Evolutionary conservation across 306 rosid genomes (phyloP), one percentile per base, ranked within the genome.

Genomic region (Prunus dulcis): DNA sequence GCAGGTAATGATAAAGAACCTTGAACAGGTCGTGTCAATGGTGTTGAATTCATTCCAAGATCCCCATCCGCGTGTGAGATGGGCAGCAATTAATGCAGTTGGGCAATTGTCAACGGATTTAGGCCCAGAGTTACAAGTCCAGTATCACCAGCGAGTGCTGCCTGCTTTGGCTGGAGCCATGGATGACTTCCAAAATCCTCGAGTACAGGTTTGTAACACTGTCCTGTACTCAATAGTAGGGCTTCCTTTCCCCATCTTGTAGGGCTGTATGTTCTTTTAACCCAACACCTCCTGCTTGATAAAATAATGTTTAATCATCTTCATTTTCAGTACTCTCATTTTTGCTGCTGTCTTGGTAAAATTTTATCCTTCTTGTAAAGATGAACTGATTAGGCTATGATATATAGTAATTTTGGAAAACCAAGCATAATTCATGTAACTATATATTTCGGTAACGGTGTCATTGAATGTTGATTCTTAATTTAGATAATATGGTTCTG

Each of bases 41-140:
- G 67, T 90, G 62, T 76, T 90, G 79, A 90, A 63, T 73, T 84
- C 92, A 17, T 90, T 90, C 83, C 78, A 43, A 18, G 81, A 88
- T 83, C 80, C 78, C 6, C 90, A 90, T 19, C 88, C 90, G 8
- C 89, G 96, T n/a, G 96, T 86, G 65, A 75, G 92, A 30, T 90
- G 96, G 96, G 96, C 96, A 12, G 96, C 96, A 9, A 88, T 90
- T 75, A 90, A 90, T 76, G 91, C 96, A 58, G 73, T 90, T n/a
- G 96, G 96, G 60, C 96, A 90, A 47, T 78, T 88, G 83, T 90
- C 96, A 51, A 90, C 96, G 6, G 96, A 90, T 76, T 86, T 90
- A 80, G 96, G 96, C 47, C 96, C 96, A 62, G 87, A 88, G 46
- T 80, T 90, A 86, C 96, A 90, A 81, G 78, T 67, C 52, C 84